These are phyloP conservation scores for Paecilomyces formosus DNA, from an alignment of 2,329 filamentous ascomycete genomes.

Conservation along the genomic window DNA sequence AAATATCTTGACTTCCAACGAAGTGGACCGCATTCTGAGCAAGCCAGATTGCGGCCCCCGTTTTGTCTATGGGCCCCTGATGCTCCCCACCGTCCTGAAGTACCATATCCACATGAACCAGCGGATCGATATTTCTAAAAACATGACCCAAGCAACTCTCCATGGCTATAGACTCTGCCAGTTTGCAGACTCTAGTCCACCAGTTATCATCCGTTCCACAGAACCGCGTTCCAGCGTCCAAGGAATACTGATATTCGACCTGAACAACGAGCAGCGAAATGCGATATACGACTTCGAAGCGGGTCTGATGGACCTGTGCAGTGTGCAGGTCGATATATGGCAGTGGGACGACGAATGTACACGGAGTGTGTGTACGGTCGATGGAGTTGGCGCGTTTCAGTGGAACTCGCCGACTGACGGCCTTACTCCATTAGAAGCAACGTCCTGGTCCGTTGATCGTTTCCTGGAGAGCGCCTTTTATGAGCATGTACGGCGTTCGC, in stretches of 20 bases:
- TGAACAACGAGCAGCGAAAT: constrained; percentile 15
- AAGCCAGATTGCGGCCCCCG: constrained; percentile 11
- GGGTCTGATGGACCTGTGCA: constrained; percentile 10
- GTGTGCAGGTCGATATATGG: constrained; percentile 15
- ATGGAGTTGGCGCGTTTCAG: constrained; percentile 17
- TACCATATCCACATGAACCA: constrained; percentile 15
- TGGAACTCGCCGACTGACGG: constrained; percentile 11
- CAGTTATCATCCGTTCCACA: constrained; percentile 14
- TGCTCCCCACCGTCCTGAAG: constrained; percentile 24
- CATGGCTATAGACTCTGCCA: constrained; percentile 17
- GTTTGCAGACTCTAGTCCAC: constrained; percentile 10
- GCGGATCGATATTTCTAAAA: constrained; percentile 8
- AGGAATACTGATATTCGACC: constrained; percentile 20
- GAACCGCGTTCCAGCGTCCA: constrained; percentile 13
- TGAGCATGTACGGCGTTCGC: constrained; percentile 8
- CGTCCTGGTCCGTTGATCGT: constrained; percentile 10
- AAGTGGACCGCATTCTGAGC: constrained; percentile 12
- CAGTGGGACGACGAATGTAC: constrained; percentile 9
- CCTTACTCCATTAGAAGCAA: constrained; percentile 3
- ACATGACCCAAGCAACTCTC: constrained; percentile 22
- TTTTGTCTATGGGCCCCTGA: constrained; percentile 22
- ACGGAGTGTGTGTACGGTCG: constrained; percentile 10
- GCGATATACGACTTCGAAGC: constrained; percentile 17
- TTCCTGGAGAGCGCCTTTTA: constrained; percentile 12
- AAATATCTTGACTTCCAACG: constrained; percentile 14